These are phyloP conservation scores for Scalesia atractyloides DNA, from an alignment of 129 eudicot species.

Conservation along the genomic window DNA sequence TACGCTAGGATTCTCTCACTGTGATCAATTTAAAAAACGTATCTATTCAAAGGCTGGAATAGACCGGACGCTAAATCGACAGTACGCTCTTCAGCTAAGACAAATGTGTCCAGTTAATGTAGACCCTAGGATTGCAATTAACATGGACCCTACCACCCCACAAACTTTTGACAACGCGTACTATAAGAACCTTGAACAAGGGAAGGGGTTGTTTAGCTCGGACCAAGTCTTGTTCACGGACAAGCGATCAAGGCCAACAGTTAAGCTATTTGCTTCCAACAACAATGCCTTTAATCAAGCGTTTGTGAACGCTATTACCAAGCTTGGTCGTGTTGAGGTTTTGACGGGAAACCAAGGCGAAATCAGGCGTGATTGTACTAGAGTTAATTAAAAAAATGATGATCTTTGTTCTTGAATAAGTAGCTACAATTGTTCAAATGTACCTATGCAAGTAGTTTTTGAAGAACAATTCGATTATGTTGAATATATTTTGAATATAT, in stretches of 20 bases:
- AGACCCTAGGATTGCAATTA: constrained; percentile 71
- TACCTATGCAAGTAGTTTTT: constrained; percentile 8
- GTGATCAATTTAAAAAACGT: constrained; percentile 62
- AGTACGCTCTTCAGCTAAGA: constrained; percentile 58
- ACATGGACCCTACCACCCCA: constrained; percentile 85
- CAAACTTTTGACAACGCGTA: constrained; percentile 74
- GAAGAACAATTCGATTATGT: constrained; percentile 15
- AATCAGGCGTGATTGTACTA: constrained; percentile 63
- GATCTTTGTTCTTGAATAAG: constrained; percentile 22
- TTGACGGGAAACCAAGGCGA: constrained; percentile 78
- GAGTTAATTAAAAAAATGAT: constrained; percentile 20
- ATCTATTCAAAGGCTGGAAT: constrained; percentile 47
- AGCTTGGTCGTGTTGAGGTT: constrained; percentile 80
- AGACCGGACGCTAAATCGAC: constrained; percentile 59
- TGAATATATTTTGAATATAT: constrained; percentile 13
- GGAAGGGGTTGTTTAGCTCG: constrained; percentile 68
- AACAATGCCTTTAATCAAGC: constrained; percentile 51
- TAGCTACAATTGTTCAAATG: constrained; percentile 23
- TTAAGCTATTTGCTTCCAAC: constrained; percentile 60
- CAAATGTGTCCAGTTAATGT: constrained; percentile 67
- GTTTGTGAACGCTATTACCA: constrained; percentile 61
- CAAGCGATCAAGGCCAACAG: constrained; percentile 49
- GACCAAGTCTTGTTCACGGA: constrained; percentile 69
- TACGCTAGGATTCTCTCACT: constrained; percentile 87
- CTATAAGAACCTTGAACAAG: constrained; percentile 63